Base-by-base conservation (phyloP, 2,329 filamentous ascomycete genomes). In the Pseudocercospora crystallina region DNA sequence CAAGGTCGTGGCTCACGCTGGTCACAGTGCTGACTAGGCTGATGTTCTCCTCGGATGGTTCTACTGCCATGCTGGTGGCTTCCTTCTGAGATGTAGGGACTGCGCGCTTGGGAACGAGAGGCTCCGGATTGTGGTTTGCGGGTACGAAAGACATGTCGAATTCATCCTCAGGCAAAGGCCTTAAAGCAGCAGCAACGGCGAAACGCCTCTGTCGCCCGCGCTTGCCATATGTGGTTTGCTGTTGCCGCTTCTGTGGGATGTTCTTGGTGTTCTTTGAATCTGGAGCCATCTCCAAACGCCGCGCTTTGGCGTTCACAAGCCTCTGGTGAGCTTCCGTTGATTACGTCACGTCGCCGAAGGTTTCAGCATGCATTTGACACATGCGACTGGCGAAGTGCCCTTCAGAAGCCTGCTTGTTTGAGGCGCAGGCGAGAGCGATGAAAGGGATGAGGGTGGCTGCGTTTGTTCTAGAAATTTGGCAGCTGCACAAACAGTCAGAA, bases 1-100 rank as follows among this genome's bases (percentile, higher is more conserved):
- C 66, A 8, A 52, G 59, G 1, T 54, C 50, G 32, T 20, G 40
- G 36, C 54, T 49, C 32, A n/a, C 36, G 11, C 38, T 53, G 3
- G 56, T 56, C 35, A 69, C 47, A 2, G 39, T 52, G 17, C 57
- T 52, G 7, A 70, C 41, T 44, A 47, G 39, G 10, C 50, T 43
- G 30, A 69, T 54, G 11, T 62, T 48, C 5, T 61, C 60, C 13
- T 59, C 44, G 30, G 43, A 53, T 5, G 64, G 62, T 45, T 68
- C 61, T 29, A 56, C 51, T 31, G 57, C 39, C 60, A 66, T 66
- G n/a, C n/a, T n/a, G 36, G 49, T 60, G 10, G 60, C 60, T 13
- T 54, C 58, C 43, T 59, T 57, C 53, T 62, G 62, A 38, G 35
- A 49, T 20, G 15, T 14, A 44, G 53, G 41, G 39, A 40, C 15